Base-by-base conservation (phyloP, 2,329 filamentous ascomycete species). In the Pseudophaeomoniella oleicola region DNA sequence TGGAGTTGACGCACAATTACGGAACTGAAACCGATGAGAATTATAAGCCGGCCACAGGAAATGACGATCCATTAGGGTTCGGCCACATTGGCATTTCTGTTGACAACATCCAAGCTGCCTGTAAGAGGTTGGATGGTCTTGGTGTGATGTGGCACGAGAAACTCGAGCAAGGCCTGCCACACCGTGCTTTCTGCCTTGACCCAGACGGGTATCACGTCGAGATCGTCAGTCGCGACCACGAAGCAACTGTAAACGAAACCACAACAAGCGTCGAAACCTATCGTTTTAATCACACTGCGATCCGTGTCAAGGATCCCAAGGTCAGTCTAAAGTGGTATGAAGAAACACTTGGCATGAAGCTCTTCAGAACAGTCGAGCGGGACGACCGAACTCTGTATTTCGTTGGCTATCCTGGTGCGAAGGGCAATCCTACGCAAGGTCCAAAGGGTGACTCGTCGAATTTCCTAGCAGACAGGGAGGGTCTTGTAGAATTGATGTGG, bases 131-230 rank as follows among this genome's bases (percentile, higher is more conserved):
- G 42, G 85, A 93, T 57, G 81, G 88, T 53, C 86, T 81, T 4
- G 87, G 87, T 0, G 94, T 94, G 63, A 72, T 72, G 44, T 98
- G 96, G 62, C 85, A 96, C 69, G 96, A 96, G 75, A 92, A 84
- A 62, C 66, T 96, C 39, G 75, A 75, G 0, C 88, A 96, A 46
- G 90, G 90, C 2, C 93, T 92, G 83, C 72, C 71, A 51, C 62
- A 82, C 51, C 93, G 96, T 51, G 90, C 88, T 1, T 96, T 96
- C 54, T 87, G 71, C 2, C 72, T 94, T 37, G 86, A 93, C 48
- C 86, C 86, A 0, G 84, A 94, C 57, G 79, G 75, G 22, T 88
- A 88, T 58, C 87, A 83, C 67, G 61, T 66, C 13, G 59, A 62
- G 44, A 56, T 65, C 32, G 62, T 65, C 40, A 77, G 79, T 6